A percentile compares a stretch with the other conserved stretches of the same genome.
Conservation (phyloP, 306 rosid species). For the Medicago ruthenica region DNA sequence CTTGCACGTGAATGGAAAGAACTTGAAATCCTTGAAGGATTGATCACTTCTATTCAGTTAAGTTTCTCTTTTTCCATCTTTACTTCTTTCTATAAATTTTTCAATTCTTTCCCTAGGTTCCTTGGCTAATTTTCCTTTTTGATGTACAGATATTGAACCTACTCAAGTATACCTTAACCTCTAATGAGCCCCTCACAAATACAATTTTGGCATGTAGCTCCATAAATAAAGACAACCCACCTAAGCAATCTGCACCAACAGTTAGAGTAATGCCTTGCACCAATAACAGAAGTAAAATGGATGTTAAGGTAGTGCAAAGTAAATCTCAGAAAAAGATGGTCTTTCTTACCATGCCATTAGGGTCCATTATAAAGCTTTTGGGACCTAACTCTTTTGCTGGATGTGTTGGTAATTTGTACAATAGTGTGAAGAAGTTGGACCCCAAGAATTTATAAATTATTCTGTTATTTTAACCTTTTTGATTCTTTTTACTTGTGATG, state of each 20-base stretch:
- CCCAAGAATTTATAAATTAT: no score
- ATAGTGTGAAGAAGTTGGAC: not conserved
- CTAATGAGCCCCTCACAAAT: not conserved
- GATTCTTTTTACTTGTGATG: slow-evolving; percentile 7
- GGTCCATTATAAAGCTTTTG: not conserved
- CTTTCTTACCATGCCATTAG: not conserved
- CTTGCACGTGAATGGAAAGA: no score
- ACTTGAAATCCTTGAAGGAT: no score
- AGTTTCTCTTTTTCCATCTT: no score
- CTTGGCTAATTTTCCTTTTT: no score
- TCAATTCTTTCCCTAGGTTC: no score
- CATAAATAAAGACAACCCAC: not conserved
- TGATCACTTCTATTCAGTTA: no score
- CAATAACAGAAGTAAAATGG: not conserved
- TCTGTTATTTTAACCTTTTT: not conserved
- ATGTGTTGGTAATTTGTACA: slow-evolving; percentile 35
- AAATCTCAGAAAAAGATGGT: not conserved
- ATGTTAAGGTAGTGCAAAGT: not conserved
- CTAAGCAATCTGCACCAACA: not conserved
- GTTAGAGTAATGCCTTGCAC: not conserved
- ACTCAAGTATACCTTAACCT: not conserved
- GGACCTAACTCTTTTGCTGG: no score
- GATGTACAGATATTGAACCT: no score
- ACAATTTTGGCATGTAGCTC: not conserved
- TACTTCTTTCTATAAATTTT: no score